Evolutionary conservation across 2,329 filamentous ascomycete genomes (phyloP).

Genomic region (Nectriaceae sp.): DNA sequence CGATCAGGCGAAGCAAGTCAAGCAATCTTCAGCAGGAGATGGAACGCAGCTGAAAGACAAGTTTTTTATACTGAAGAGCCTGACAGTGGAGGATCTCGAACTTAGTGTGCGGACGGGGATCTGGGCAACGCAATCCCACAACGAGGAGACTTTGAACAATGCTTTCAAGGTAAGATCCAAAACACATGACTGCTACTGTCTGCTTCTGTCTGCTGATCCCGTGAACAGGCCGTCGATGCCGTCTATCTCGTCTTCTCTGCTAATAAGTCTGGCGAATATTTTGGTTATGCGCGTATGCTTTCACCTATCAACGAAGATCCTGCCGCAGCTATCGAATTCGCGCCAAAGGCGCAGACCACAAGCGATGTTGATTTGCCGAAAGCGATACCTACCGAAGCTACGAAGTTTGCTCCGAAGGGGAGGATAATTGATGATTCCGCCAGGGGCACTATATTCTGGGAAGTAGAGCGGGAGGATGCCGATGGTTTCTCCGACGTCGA

Average conservation of each 20-base stretch:
- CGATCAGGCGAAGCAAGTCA: slow-evolving; percentile 6
- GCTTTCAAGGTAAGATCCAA: slow-evolving; percentile 81
- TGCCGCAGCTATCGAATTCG: slow-evolving; percentile 67
- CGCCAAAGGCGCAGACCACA: slow-evolving; percentile 61
- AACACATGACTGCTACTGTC: background rate
- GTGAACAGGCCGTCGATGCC: slow-evolving; percentile 68
- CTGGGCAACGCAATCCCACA: slow-evolving; percentile 95
- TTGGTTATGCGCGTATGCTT: slow-evolving; percentile 89
- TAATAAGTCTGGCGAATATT: slow-evolving; percentile 97
- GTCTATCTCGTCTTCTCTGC: slow-evolving; percentile 95
- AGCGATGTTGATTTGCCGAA: slow-evolving; percentile 70
- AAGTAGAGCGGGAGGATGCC: slow-evolving; percentile 66
- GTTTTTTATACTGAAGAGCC: slow-evolving; percentile 91
- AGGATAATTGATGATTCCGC: slow-evolving; percentile 91
- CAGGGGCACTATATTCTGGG: slow-evolving; percentile 97
- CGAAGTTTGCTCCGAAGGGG: slow-evolving; percentile 75
- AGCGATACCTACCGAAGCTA: slow-evolving; percentile 78
- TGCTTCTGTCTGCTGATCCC: background rate
- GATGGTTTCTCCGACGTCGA: slow-evolving; percentile 48
- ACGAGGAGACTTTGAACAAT: slow-evolving; percentile 79
- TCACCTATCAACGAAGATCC: slow-evolving; percentile 82
- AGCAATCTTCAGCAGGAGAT: slow-evolving; percentile 8
- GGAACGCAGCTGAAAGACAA: slow-evolving; percentile 57
- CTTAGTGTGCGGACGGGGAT: slow-evolving; percentile 83
- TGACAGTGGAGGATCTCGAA: slow-evolving; percentile 89